Evolutionary conservation across 1,284 basidiomycete species (phyloP).

Genomic region (Inonotus hispidus): DNA sequence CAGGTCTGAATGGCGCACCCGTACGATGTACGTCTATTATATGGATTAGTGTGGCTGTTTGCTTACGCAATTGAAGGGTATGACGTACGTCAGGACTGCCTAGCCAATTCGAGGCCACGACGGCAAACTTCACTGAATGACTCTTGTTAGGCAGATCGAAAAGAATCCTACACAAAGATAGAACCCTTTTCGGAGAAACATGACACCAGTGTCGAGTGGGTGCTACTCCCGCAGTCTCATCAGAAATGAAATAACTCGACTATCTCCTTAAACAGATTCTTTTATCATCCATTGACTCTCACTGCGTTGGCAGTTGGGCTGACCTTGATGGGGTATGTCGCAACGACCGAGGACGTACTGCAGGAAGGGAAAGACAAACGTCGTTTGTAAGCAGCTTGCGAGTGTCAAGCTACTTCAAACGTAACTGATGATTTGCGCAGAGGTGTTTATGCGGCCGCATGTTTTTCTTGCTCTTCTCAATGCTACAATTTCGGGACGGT

Average conservation of each 20-base stretch:
- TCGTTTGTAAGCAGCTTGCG: conserved; percentile 51
- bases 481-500: conserved; percentile 82
- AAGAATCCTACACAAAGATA: conserved; percentile 75
- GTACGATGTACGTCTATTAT: conserved; percentile 25
- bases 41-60: not conserved
- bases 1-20: conserved; percentile 27
- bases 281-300: conserved; percentile 76
- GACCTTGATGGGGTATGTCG: conserved; percentile 66
- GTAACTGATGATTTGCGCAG: conserved; percentile 30
- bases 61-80: conserved; percentile 33
- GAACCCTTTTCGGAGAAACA: conserved; percentile 74
- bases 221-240: conserved; percentile 19
- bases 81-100: conserved; percentile 35
- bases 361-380: conserved; percentile 75
- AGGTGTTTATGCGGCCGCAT: conserved; percentile 64
- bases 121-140: not conserved
- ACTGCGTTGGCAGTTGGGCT: conserved; percentile 63
- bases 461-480: conserved; percentile 68
- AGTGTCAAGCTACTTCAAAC: conserved; percentile 9
- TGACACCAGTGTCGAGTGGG: conserved; percentile 77
- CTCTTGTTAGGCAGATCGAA: conserved; percentile 60
- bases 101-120: not conserved
- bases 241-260: no score
- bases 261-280: conserved; percentile 54
- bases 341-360: conserved; percentile 71